Base-by-base conservation (phyloP, 805 yeast genomes). In the Candida mattraensis region DNA sequence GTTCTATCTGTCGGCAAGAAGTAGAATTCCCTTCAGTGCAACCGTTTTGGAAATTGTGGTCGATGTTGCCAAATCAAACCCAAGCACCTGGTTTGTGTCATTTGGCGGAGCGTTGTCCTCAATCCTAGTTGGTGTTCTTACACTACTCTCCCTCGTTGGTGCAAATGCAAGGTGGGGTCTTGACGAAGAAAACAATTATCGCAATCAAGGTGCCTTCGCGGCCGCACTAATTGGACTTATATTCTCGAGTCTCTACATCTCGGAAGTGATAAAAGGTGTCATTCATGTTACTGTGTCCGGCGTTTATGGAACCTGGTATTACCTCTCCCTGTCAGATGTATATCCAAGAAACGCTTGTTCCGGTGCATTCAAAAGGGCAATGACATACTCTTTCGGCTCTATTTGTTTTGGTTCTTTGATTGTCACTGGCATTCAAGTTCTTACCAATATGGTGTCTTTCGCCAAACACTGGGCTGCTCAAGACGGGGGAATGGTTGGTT, bases 251-350 rank as follows among this genome's bases (percentile, higher is more conserved):
- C 84, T 74, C 55, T 84, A 78, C 59, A 76, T 87, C 41, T 72
- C 91, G 12, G 96, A 87, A 60, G 93, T 88, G 14, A 67, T 86
- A 37, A 78, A 79, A 63, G 87, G 83, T 50, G 72, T 86, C 12
- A 78, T 86, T 24, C 94, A 89, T 53, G 83, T 82, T 12, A 77
- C 89, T 0, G 77, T 87, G 22, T 71, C 91, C 12, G 95, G 95
- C 19, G 77, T 87, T 14, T 89, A 76, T 56, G 96, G 96, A 8
- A 76, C 91, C 8, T 89, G 96, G 96, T 88, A 86, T 60, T 89
- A 86, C 60, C 72, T 84, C 55, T 46, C 51, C 10, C 42, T 48
- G 14, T 39, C 50, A 14, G 74, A 83, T 16, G 69, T 69, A 36
- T 76, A 87, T 6, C 95, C 96, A 22, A 73, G 58, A 50, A 72